Percentiles rank a stretch among this genome's conserved stretches.
Conservation (phyloP, 2,329 filamentous ascomycete species). For the Xylaria sp. region DNA sequence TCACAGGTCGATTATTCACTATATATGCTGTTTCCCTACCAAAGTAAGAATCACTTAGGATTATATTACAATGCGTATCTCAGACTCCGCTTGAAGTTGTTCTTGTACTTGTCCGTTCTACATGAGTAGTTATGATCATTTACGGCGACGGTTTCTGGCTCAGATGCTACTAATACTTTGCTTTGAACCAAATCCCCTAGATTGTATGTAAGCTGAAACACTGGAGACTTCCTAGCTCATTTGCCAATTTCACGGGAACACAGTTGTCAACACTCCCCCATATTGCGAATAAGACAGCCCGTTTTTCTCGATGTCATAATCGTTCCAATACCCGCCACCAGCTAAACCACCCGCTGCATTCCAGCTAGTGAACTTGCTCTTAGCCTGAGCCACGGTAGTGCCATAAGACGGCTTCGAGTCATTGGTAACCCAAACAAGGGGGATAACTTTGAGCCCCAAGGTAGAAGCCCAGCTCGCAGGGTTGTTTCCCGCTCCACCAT, state of each 20-base stretch:
- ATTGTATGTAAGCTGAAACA: too few relatives aligned
- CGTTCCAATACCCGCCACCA: conserved; percentile 53
- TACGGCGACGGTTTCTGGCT: too few relatives aligned
- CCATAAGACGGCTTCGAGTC: conserved; percentile 52
- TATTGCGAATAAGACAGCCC: conserved; percentile 43
- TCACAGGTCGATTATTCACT: too few relatives aligned
- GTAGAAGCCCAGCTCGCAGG: conserved; percentile 46
- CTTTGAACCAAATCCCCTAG: too few relatives aligned
- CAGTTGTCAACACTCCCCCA: conserved; percentile 31
- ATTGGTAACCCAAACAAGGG: conserved; percentile 52
- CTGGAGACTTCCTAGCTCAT: not conserved
- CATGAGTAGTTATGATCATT: too few relatives aligned
- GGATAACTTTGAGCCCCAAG: conserved; percentile 49
- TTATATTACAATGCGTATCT: too few relatives aligned
- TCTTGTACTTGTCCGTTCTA: too few relatives aligned
- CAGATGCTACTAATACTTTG: too few relatives aligned
- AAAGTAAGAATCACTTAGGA: too few relatives aligned
- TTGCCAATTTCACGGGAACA: conserved; percentile 29
- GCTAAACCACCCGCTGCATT: conserved; percentile 39
- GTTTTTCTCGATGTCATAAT: conserved; percentile 55
- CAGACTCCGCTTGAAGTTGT: too few relatives aligned
- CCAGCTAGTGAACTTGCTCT: conserved; percentile 45
- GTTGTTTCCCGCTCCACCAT: conserved; percentile 50
- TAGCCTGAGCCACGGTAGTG: conserved; percentile 45
- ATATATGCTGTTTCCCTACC: too few relatives aligned